Evolutionary conservation across 768 basidiomycete genomes (phyloP).

Genomic region (Amanita fuliginea): DNA sequence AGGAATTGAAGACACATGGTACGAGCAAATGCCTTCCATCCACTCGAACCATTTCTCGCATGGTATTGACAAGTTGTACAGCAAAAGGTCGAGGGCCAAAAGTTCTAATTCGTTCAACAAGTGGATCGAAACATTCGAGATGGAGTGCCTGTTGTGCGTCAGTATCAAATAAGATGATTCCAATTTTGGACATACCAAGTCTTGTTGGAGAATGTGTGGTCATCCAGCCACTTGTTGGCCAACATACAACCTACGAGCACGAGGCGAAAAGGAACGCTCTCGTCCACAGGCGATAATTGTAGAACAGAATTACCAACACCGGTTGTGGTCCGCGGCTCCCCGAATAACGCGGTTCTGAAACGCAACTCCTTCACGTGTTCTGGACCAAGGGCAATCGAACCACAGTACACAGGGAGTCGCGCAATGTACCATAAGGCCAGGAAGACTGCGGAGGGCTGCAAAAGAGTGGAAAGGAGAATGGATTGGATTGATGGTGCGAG

Average conservation of each 20-base stretch:
- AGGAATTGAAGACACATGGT: constrained; percentile 54
- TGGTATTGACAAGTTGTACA: constrained; percentile 60
- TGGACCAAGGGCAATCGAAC: constrained; percentile 33
- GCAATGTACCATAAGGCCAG: constrained; percentile 78
- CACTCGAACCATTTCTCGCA: constrained; percentile 57
- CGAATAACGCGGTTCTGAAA: constrained; percentile 56
- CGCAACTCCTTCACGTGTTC: constrained; percentile 48
- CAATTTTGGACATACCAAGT: constrained; percentile 49
- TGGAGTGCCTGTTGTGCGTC: constrained; percentile 50
- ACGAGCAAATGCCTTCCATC: constrained; percentile 53
- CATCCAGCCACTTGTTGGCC: constrained; percentile 83
- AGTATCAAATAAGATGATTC: constrained; percentile 4
- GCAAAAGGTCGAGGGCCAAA: constrained; percentile 58
- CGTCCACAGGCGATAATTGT: constrained; percentile 34
- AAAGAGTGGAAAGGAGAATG: constrained; percentile 63
- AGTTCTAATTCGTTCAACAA: constrained; percentile 63
- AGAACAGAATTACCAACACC: background rate
- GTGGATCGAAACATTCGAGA: constrained; percentile 65
- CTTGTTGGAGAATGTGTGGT: constrained; percentile 84
- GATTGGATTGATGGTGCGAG: constrained; percentile 58
- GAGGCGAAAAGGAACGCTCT: constrained; percentile 58
- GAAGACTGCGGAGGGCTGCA: constrained; percentile 74
- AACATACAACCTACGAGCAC: constrained; percentile 77
- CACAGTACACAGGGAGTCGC: constrained; percentile 61
- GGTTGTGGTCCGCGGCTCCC: constrained; percentile 21